Evolutionary conservation across 2,329 filamentous ascomycete genomes (phyloP).

Genomic region (Didymosphaeria variabile): DNA sequence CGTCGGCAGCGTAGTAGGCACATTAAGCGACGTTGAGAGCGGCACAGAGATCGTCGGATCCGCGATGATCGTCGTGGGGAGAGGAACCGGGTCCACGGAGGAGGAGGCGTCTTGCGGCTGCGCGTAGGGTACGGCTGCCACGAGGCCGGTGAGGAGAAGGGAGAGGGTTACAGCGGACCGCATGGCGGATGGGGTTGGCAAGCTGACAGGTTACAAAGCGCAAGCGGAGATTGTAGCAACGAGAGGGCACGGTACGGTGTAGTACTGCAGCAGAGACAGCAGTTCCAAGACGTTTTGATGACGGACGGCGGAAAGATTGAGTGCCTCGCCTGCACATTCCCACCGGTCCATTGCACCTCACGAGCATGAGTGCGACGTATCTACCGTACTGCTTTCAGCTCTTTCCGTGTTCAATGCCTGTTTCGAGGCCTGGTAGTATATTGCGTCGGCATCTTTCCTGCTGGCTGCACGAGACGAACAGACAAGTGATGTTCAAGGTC

Average conservation of each 20-base stretch:
- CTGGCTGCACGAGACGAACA: conserved; percentile 4
- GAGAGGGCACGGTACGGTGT: background rate
- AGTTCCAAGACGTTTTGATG: conserved; percentile 10
- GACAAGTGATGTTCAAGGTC: conserved; percentile 18
- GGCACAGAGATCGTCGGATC: conserved; percentile 24
- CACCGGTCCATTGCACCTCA: background rate
- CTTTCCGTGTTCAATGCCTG: background rate
- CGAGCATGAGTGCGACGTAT: background rate
- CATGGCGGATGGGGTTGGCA: background rate
- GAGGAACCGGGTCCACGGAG: conserved; percentile 1
- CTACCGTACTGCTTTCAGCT: background rate
- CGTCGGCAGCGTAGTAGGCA: conserved; percentile 20
- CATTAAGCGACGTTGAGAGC: conserved; percentile 34
- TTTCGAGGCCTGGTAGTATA: background rate
- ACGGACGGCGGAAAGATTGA: background rate
- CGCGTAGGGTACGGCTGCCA: conserved; percentile 21
- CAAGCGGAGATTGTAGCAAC: background rate
- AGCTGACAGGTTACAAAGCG: background rate
- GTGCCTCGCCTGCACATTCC: background rate
- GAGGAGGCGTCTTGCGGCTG: conserved; percentile 20
- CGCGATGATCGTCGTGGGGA: conserved; percentile 9
- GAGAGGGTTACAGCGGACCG: conserved; percentile 11
- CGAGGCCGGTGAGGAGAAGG: conserved; percentile 1
- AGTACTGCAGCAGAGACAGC: background rate
- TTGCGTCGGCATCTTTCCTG: conserved; percentile 8